These are phyloP conservation scores for Aspergillus quadricinctus DNA, from an alignment of 2,329 filamentous ascomycete genomes.

Conservation along the genomic window DNA sequence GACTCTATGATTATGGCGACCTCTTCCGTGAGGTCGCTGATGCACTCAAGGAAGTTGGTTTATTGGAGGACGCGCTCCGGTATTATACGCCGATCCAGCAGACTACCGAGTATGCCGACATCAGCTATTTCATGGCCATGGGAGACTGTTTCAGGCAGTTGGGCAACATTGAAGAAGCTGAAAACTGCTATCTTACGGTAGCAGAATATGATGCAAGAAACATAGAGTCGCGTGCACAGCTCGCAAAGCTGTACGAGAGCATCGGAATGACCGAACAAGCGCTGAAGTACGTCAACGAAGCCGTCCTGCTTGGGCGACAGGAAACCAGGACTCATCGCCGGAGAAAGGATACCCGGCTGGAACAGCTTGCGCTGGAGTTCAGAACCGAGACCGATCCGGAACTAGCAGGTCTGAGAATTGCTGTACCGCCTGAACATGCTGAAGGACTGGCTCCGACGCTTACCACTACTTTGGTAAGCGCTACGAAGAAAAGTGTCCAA, in stretches of 20 bases:
- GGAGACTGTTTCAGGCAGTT: constrained; percentile 62
- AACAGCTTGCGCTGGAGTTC: constrained; percentile 39
- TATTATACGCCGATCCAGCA: constrained; percentile 53
- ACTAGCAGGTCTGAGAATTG: constrained; percentile 11
- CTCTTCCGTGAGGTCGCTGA: constrained; percentile 71
- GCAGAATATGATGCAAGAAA: constrained; percentile 67
- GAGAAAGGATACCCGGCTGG: constrained; percentile 35
- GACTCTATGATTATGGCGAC: constrained; percentile 65
- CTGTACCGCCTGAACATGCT: constrained; percentile 14
- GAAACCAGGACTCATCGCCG: constrained; percentile 29
- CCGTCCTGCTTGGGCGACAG: constrained; percentile 58
- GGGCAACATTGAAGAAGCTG: constrained; percentile 63
- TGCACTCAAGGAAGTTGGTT: constrained; percentile 48
- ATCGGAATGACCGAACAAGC: constrained; percentile 70
- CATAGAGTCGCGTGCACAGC: constrained; percentile 70
- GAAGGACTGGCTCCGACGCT: constrained; percentile 11
- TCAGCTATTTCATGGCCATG: constrained; percentile 48
- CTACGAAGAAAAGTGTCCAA: constrained; percentile 18
- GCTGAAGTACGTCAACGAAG: constrained; percentile 70
- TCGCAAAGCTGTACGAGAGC: constrained; percentile 81
- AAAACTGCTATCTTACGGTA: constrained; percentile 71
- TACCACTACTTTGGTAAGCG: constrained; percentile 13
- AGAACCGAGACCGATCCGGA: constrained; percentile 18
- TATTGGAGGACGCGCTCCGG: constrained; percentile 53
- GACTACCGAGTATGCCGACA: constrained; percentile 45